Conservation (phyloP, 768 basidiomycete genomes). For the Leccinum incarnatum region DNA sequence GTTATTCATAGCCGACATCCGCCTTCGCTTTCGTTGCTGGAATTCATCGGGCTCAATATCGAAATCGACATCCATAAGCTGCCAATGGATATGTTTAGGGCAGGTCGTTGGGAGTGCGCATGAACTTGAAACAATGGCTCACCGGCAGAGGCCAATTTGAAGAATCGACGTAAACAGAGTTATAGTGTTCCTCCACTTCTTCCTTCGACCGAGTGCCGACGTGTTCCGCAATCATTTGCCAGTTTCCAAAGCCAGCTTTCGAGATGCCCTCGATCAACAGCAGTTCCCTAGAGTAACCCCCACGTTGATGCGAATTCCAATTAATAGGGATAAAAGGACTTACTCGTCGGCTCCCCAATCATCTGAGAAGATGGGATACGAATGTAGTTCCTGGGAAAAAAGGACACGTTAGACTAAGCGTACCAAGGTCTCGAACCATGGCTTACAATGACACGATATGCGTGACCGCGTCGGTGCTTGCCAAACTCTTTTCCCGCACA, state of each 20-base stretch:
- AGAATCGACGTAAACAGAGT: constrained; percentile 74
- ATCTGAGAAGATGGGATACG: constrained; percentile 90
- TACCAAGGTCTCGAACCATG: neutral
- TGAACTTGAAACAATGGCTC: constrained; percentile 25
- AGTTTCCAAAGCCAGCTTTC: constrained; percentile 89
- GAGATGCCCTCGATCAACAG: constrained; percentile 86
- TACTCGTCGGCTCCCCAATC: constrained; percentile 99
- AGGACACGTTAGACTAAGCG: neutral
- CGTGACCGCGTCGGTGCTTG: constrained; percentile 80
- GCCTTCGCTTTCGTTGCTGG: constrained; percentile 82
- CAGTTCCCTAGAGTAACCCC: constrained; percentile 60
- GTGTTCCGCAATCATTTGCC: constrained; percentile 94
- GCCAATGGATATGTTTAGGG: neutral
- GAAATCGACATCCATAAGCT: constrained; percentile 56
- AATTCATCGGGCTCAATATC: constrained; percentile 78
- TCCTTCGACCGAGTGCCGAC: constrained; percentile 92
- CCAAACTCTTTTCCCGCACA: constrained; percentile 87
- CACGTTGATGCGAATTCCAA: constrained; percentile 1
- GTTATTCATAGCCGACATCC: constrained; percentile 79
- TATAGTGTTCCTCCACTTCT: constrained; percentile 91
- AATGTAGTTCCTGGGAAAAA: constrained; percentile 77
- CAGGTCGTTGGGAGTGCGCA: constrained; percentile 2
- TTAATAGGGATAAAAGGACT: constrained; percentile 26
- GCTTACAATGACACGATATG: constrained; percentile 87
- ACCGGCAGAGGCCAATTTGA: constrained; percentile 81